Percentiles rank a stretch among this genome's conserved stretches.
Evolutionary conservation across 768 basidiomycete genomes (phyloP).

Genomic region (Tricholoma saponaceum): DNA sequence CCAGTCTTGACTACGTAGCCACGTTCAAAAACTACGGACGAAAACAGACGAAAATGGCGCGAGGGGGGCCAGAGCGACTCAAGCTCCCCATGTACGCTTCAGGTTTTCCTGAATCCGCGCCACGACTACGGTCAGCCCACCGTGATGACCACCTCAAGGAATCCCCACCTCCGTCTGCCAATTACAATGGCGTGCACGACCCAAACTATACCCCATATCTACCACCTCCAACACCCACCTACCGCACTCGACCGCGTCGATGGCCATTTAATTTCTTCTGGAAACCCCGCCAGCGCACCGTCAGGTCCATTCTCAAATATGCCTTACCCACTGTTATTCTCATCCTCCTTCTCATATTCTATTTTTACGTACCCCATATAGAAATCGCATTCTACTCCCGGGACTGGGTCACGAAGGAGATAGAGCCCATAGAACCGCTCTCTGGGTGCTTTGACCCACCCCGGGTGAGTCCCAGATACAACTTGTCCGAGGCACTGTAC

Average conservation of each 20-base stretch:
- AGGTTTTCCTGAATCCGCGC: constrained; percentile 22
- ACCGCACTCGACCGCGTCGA: constrained; percentile 21
- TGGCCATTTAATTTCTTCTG: constrained; percentile 15
- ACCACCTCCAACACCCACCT: constrained; percentile 20
- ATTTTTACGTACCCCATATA: constrained; percentile 78
- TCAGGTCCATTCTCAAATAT: constrained; percentile 39
- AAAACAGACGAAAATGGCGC: constrained; percentile 25
- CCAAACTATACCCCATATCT: constrained; percentile 14
- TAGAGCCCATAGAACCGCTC: constrained; percentile 61
- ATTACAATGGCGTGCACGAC: constrained; percentile 11
- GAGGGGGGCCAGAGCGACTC: constrained; percentile 42
- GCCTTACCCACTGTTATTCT: constrained; percentile 33
- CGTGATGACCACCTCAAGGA: constrained; percentile 8
- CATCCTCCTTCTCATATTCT: constrained; percentile 43
- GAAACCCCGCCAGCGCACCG: constrained; percentile 31
- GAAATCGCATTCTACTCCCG: constrained; percentile 79
- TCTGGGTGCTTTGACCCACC: constrained; percentile 70
- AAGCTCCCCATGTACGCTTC: constrained; percentile 39
- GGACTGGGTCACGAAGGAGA: constrained; percentile 69
- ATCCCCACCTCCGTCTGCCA: constrained; percentile 20
- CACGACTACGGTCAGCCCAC: constrained; percentile 26
- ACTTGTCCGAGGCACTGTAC: constrained; percentile 59
- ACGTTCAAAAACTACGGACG: background rate
- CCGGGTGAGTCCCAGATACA: constrained; percentile 62
- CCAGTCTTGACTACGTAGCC: background rate